Percentiles rank a stretch among this genome's conserved stretches.
Conservation (phyloP, 1,284 basidiomycete genomes). For the Termitomyces sp. region DNA sequence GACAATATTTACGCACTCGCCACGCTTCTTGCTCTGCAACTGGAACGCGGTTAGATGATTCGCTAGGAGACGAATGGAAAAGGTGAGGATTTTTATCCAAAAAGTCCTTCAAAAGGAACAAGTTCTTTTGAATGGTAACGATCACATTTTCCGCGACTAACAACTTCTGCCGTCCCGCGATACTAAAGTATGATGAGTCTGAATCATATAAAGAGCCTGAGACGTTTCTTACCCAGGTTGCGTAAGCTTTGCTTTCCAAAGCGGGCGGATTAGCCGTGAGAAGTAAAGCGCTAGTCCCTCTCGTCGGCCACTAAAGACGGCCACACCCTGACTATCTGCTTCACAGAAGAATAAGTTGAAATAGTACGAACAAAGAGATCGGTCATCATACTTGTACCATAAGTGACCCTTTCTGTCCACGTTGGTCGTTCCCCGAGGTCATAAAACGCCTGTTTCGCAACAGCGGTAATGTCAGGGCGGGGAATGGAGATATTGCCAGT, state of each 20-base stretch:
- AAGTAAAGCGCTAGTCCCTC: slow-evolving; percentile 90
- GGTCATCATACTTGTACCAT: slow-evolving; percentile 40
- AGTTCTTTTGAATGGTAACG: slow-evolving; percentile 71
- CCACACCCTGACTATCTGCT: slow-evolving; percentile 68
- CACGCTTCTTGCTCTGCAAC: slow-evolving; percentile 76
- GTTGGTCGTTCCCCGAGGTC: slow-evolving; percentile 80
- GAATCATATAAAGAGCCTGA: background rate
- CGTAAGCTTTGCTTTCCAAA: slow-evolving; percentile 84
- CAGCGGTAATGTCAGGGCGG: slow-evolving; percentile 55
- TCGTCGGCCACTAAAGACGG: slow-evolving; percentile 82
- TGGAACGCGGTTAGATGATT: slow-evolving; percentile 47
- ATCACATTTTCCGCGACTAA: slow-evolving; percentile 62
- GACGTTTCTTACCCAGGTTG: slow-evolving; percentile 43
- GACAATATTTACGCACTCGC: slow-evolving; percentile 50
- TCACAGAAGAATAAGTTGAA: slow-evolving; percentile 6
- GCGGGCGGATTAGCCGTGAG: slow-evolving; percentile 76
- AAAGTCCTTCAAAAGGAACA: slow-evolving; percentile 73
- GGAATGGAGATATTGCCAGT: slow-evolving; percentile 44
- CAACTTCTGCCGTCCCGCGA: slow-evolving; percentile 38
- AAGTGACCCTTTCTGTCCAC: slow-evolving; percentile 72
- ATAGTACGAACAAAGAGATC: background rate
- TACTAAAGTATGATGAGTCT: slow-evolving; percentile 8
- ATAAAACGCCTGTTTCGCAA: slow-evolving; percentile 79
- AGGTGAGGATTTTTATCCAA: slow-evolving; percentile 74
- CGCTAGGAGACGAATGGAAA: slow-evolving; percentile 71